Evolutionary conservation across 1,139 yeast genomes (phyloP), one percentile per base, ranked within the genome.

Genomic region (Nadsonia commutata): DNA sequence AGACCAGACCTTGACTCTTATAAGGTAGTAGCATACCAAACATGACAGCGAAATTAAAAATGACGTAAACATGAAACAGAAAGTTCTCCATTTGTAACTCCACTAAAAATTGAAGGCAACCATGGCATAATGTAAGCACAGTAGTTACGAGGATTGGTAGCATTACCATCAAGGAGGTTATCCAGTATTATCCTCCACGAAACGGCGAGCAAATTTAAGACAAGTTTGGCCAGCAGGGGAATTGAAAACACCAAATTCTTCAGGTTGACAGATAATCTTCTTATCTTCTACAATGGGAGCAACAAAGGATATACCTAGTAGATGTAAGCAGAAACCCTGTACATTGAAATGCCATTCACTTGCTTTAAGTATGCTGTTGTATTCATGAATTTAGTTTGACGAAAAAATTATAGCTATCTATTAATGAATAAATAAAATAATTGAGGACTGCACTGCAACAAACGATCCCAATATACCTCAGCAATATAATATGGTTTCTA

Each of bases 341-440:
- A 74, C 76, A 75, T 71, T 56, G 73, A 72, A 36, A 64, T 62
- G n/a, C n/a, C n/a, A n/a, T n/a, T n/a, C n/a, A n/a, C n/a, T n/a
- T n/a, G n/a, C n/a, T n/a, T n/a, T n/a, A n/a, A n/a, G n/a, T n/a
- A n/a, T n/a, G n/a, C n/a, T n/a, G n/a, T n/a, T n/a, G n/a, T n/a
- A n/a, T n/a, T n/a, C n/a, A n/a, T n/a, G n/a, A n/a, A n/a, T n/a
- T n/a, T n/a, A n/a, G n/a, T n/a, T n/a, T n/a, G n/a, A n/a, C n/a
- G n/a, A n/a, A n/a, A n/a, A n/a, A n/a, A n/a, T n/a, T n/a, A n/a
- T n/a, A n/a, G n/a, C n/a, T n/a, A n/a, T n/a, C n/a, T n/a, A n/a
- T n/a, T n/a, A n/a, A n/a, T n/a, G n/a, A n/a, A n/a, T n/a, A n/a
- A n/a, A n/a, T n/a, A n/a, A n/a, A n/a, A n/a, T n/a, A n/a, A n/a